Evolutionary conservation across 129 eudicot genomes (phyloP).

Genomic region (Daucus carota): DH1_v3.0 NC_030386.2:25567001-25567500

Average conservation of each 20-base stretch:
- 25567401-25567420: slow-evolving; percentile 74
- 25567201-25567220: slow-evolving; percentile 61
- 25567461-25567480: neutral
- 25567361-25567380: slow-evolving; percentile 51
- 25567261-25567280: neutral
- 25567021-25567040: slow-evolving; percentile 75
- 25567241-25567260: neutral
- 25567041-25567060: slow-evolving; percentile 69
- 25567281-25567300: neutral
- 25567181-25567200: slow-evolving; percentile 76
- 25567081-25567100: neutral
- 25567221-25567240: slow-evolving; percentile 37
- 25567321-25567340: slow-evolving; percentile 72
- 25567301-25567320: slow-evolving; percentile 53
- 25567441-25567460: slow-evolving; percentile 66
- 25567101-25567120: neutral
- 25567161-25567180: slow-evolving; percentile 57
- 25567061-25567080: slow-evolving; percentile 54
- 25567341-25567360: slow-evolving; percentile 65
- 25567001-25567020: slow-evolving; percentile 71
- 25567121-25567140: too few relatives aligned
- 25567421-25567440: slow-evolving; percentile 59
- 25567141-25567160: neutral
- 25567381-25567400: slow-evolving; percentile 74
- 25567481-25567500: neutral